Base-by-base conservation (phyloP, 2,329 filamentous ascomycete genomes). In the Chaetomium strumarium region DNA sequence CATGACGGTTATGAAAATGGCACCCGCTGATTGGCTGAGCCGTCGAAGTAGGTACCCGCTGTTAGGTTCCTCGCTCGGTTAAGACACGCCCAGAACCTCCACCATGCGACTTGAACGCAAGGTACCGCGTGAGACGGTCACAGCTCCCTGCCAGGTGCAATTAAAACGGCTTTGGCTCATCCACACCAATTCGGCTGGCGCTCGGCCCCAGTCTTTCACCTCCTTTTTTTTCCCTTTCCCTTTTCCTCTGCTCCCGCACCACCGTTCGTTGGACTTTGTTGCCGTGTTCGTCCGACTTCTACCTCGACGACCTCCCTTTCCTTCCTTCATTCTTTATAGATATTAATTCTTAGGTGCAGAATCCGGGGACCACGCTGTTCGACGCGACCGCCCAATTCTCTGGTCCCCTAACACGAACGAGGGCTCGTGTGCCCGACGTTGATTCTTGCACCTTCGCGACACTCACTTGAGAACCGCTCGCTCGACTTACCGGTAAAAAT, bases 141-240 rank as follows among this genome's bases (percentile, higher is more conserved):
- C 39, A 41, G 42, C 37, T 46, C 53, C 53, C 53, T 56, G 51
- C 38, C 41, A 45, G 46, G 24, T 53, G 55, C 55, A 58, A 58
- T 58, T 52, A 58, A 57, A 48, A 13, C 53, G 36, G 49, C 52
- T 49, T 51, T 53, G 53, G 55, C 55, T 58, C 55, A 53, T 55
- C 49, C 55, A 55, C 52, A 46, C 47, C 52, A 51, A 51, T 53
- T 54, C 46, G 46, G 41, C 49, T 54, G 50, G 46, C 55, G 50
- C 55, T 47, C 52, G 37, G 42, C 48, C 44, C 45, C 55, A 48
- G 33, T 58, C 53, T 58, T 58, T 55, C 56, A 60, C 49, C 52
- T 56, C 52, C 47, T 55, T 46, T 59, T 58, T 49, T 57, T 52
- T 60, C 60, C 63, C 55, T 59, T 64, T 58, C 59, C 62, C 20